Conservation (phyloP, 2,329 filamentous ascomycete genomes). For the Chaetomium globosum region DNA sequence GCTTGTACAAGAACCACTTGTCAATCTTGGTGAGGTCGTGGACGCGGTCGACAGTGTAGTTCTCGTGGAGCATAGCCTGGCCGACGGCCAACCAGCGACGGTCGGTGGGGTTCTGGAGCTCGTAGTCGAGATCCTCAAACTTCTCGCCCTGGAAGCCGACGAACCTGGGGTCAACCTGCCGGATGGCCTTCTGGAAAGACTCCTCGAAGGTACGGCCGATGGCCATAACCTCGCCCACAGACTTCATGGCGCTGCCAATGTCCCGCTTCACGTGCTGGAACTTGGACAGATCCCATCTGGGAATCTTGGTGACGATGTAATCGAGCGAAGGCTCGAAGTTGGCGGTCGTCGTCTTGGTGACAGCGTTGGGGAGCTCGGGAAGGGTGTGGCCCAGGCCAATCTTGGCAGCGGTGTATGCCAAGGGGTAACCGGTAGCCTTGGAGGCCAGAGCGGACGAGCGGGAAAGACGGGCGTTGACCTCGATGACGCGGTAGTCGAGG, state of each 20-base stretch:
- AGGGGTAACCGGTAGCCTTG: slow-evolving; percentile 95
- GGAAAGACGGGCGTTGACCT: slow-evolving; percentile 97
- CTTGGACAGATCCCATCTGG: slow-evolving; percentile 96
- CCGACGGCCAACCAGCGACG: slow-evolving; percentile 96
- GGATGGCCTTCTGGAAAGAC: slow-evolving; percentile 98
- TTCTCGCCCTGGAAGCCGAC: slow-evolving; percentile 93
- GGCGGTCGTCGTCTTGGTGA: slow-evolving; percentile 97
- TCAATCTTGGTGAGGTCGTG: slow-evolving; percentile 98
- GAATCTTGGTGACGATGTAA: slow-evolving; percentile 98
- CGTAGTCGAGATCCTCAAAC: slow-evolving; percentile 89
- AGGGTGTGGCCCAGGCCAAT: slow-evolving; percentile 95
- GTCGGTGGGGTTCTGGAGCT: slow-evolving; percentile 89
- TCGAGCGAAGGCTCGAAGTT: slow-evolving; percentile 98
- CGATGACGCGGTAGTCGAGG: slow-evolving; percentile 96
- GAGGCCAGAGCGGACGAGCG: slow-evolving; percentile 95
- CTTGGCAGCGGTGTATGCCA: slow-evolving; percentile 97
- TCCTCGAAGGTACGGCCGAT: slow-evolving; percentile 98
- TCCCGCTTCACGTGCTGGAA: slow-evolving; percentile 98
- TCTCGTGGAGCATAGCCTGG: slow-evolving; percentile 96
- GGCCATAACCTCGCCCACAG: slow-evolving; percentile 98
- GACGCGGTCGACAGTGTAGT: slow-evolving; percentile 87
- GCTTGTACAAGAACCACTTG: slow-evolving; percentile 99
- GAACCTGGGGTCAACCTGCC: slow-evolving; percentile 91
- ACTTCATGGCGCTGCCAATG: slow-evolving; percentile 98
- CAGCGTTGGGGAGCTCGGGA: slow-evolving; percentile 93